phyloP scores from a whole-genome alignment of 1,139 yeast genomes.

The Debaryomycetaceae sp. region DNA sequence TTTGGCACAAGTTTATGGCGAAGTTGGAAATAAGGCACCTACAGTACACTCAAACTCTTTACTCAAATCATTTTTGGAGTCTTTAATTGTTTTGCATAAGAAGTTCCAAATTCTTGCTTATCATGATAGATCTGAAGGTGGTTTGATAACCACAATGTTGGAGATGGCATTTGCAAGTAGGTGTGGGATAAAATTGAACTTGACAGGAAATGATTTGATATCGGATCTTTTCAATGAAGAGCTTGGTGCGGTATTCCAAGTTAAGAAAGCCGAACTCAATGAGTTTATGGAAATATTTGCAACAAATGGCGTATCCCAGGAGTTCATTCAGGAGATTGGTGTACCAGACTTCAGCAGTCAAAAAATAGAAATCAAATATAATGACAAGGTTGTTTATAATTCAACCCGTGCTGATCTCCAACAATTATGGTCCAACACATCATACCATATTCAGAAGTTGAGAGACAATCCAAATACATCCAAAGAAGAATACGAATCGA shows the following conservation, averaged over 20 bases:
- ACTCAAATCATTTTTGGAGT: constrained; percentile 66
- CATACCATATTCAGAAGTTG: constrained; percentile 83
- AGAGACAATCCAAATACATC: constrained; percentile 95
- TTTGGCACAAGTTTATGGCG: constrained; percentile 86
- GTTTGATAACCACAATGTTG: constrained; percentile 74
- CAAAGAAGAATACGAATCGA: constrained; percentile 74
- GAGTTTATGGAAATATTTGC: constrained; percentile 54
- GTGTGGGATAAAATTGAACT: constrained; percentile 58
- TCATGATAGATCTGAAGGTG: constrained; percentile 98
- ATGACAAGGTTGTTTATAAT: constrained; percentile 44
- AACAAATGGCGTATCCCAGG: constrained; percentile 52
- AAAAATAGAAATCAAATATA: constrained; percentile 44
- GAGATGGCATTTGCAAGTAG: constrained; percentile 99
- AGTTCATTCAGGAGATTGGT: constrained; percentile 63
- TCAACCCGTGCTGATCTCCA: constrained; percentile 71
- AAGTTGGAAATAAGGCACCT: constrained; percentile 82
- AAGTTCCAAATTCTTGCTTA: constrained; percentile 72
- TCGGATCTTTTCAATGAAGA: constrained; percentile 85
- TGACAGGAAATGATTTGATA: constrained; percentile 36
- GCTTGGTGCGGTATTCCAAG: constrained; percentile 95
- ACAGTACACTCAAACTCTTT: constrained; percentile 67
- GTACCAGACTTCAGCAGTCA: constrained; percentile 57
- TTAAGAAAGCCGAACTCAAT: constrained; percentile 49
- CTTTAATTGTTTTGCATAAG: constrained; percentile 70
- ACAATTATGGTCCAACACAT: constrained; percentile 83